Conservation (phyloP, 1,139 yeast species). For the Blastobotrys proliferans region DNA sequence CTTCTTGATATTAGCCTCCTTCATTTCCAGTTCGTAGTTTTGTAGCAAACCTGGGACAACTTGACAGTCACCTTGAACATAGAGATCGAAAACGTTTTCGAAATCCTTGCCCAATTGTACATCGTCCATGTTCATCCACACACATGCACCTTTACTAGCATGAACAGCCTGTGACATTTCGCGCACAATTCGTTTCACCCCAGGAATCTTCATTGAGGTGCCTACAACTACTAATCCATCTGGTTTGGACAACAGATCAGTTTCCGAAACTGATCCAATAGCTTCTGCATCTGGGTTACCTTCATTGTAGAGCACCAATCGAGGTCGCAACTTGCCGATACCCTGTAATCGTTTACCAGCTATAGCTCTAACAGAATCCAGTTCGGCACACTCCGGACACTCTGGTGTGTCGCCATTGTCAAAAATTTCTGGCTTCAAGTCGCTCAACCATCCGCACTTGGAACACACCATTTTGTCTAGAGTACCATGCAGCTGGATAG, state of each 20-base stretch:
- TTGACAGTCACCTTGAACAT: slow-evolving; percentile 61
- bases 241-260: slow-evolving; percentile 52
- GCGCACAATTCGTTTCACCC: slow-evolving; percentile 71
- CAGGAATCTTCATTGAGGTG: slow-evolving; percentile 81
- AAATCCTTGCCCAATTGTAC: slow-evolving; percentile 48
- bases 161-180: slow-evolving; percentile 67
- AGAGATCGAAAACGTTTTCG: slow-evolving; percentile 50
- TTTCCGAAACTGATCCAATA: slow-evolving; percentile 66
- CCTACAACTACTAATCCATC: slow-evolving; percentile 83
- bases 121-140: slow-evolving; percentile 54
- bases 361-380: slow-evolving; percentile 45
- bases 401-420: slow-evolving; percentile 39
- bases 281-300: slow-evolving; percentile 84
- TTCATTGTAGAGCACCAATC: slow-evolving; percentile 81
- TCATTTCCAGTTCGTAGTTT: slow-evolving; percentile 30
- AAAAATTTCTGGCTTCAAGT: slow-evolving; percentile 42
- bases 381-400: slow-evolving; percentile 55
- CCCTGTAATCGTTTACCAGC: slow-evolving; percentile 75
- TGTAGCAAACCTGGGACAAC: slow-evolving; percentile 38
- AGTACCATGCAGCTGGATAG: slow-evolving; percentile 79
- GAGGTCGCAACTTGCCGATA: slow-evolving; percentile 72
- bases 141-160: slow-evolving; percentile 50
- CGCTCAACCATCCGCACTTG: slow-evolving; percentile 55
- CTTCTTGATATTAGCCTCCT: slow-evolving; percentile 13
- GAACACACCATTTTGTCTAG: slow-evolving; percentile 69